Percentiles rank a stretch among this genome's conserved stretches.
Evolutionary conservation across 129 eudicot genomes (phyloP).

Genomic region (Chrysanthemum lavandulifolium): DNA sequence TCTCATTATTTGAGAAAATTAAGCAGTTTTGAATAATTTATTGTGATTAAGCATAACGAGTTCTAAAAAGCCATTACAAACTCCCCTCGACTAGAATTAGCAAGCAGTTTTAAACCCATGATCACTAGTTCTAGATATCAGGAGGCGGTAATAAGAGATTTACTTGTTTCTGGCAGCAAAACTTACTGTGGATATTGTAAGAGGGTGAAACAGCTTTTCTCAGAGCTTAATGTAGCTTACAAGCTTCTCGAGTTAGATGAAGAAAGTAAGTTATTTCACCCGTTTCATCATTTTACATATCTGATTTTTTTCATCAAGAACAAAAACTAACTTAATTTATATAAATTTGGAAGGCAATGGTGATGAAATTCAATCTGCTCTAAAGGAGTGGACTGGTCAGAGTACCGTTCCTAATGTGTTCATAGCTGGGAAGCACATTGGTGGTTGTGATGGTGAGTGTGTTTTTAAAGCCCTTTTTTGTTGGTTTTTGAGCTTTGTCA

Average conservation of each 20-base stretch:
- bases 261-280: slow-evolving; percentile 60
- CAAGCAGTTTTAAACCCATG: background rate
- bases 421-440: slow-evolving; percentile 81
- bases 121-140: background rate
- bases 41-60: too few species aligned
- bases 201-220: slow-evolving; percentile 64
- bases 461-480: background rate
- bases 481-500: background rate
- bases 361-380: slow-evolving; percentile 63
- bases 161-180: slow-evolving; percentile 49
- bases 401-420: slow-evolving; percentile 92
- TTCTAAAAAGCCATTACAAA: too few species aligned
- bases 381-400: slow-evolving; percentile 82
- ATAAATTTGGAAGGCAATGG: slow-evolving; percentile 60
- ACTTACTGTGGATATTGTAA: slow-evolving; percentile 75
- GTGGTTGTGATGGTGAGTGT: slow-evolving; percentile 74
- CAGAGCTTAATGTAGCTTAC: slow-evolving; percentile 61
- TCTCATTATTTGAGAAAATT: too few species aligned
- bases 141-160: too few species aligned
- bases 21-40: too few species aligned
- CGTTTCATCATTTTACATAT: background rate
- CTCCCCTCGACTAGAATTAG: background rate
- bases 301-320: background rate
- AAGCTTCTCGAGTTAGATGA: slow-evolving; percentile 73
- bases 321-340: background rate